A percentile compares a stretch with the other conserved stretches of the same genome.
phyloP scores from a whole-genome alignment of 1,284 basidiomycete species.

The Coriolopsis trogii region DNA sequence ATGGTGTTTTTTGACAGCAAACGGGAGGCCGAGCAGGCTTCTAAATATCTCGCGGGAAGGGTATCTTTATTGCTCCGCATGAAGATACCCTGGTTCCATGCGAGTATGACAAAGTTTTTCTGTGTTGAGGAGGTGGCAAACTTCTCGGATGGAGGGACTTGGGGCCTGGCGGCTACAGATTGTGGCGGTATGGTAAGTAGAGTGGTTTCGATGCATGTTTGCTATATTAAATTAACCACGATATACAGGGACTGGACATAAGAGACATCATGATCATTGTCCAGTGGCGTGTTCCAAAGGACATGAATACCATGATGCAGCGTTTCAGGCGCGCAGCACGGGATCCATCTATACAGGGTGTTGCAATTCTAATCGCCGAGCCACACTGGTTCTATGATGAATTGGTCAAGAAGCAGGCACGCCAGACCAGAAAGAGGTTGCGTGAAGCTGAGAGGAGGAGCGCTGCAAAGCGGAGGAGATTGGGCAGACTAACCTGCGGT shows the following conservation, averaged over 20 bases:
- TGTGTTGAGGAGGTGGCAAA: not conserved
- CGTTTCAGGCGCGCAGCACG: conserved; percentile 23
- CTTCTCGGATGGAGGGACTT: conserved; percentile 17
- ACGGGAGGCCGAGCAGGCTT: not conserved
- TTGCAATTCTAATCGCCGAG: conserved; percentile 21
- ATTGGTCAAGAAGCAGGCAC: not conserved
- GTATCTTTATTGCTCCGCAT: not conserved
- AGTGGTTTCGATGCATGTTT: not conserved
- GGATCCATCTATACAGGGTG: conserved; percentile 1
- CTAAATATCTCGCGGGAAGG: not conserved
- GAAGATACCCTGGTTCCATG: not conserved
- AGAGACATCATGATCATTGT: conserved; percentile 35
- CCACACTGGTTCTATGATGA: conserved; percentile 16
- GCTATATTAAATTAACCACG: conserved; percentile 1
- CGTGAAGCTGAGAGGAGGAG: not conserved
- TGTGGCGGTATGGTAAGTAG: conserved; percentile 35
- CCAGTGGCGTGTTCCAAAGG: conserved; percentile 32
- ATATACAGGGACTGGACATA: conserved; percentile 37
- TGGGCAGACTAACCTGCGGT: not conserved
- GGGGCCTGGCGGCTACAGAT: conserved; percentile 30
- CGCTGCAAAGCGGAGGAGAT: not conserved
- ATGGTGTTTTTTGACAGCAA: conserved; percentile 20
- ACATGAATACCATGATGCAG: conserved; percentile 20
- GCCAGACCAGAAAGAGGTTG: conserved; percentile 2
- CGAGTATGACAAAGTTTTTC: not conserved